Conservation (phyloP, 352 stramenopile species). For the Phytophthora cajani region DNA sequence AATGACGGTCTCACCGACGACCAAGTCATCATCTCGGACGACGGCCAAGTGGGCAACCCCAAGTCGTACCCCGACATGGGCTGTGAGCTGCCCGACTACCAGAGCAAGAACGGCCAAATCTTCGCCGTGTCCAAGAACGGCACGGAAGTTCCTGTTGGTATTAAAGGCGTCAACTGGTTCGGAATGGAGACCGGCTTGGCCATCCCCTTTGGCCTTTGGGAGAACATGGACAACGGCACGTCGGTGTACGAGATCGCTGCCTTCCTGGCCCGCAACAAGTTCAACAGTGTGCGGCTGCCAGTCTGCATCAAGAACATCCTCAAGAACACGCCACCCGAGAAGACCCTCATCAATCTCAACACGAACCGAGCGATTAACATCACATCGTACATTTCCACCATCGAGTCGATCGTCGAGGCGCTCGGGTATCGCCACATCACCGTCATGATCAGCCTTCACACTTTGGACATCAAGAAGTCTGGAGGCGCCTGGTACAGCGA, state of each 20-base stretch:
- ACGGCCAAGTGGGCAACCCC: slow-evolving; percentile 58
- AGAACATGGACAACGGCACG: slow-evolving; percentile 77
- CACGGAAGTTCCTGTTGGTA: slow-evolving; percentile 52
- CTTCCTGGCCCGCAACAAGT: slow-evolving; percentile 72
- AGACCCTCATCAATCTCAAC: slow-evolving; percentile 57
- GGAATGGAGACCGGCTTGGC: slow-evolving; percentile 67
- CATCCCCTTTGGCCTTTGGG: slow-evolving; percentile 74
- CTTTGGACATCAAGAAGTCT: slow-evolving; percentile 46
- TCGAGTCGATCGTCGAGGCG: slow-evolving; percentile 58
- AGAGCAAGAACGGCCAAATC: slow-evolving; percentile 63
- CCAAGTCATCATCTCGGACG: slow-evolving; percentile 45
- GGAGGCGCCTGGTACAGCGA: slow-evolving; percentile 67
- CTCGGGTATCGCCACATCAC: slow-evolving; percentile 66
- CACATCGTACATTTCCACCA: slow-evolving; percentile 58
- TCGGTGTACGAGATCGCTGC: slow-evolving; percentile 71
- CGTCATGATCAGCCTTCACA: slow-evolving; percentile 76
- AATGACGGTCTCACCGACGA: slow-evolving; percentile 42
- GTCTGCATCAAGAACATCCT: slow-evolving; percentile 68
- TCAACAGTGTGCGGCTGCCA: slow-evolving; percentile 64
- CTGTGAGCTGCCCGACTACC: slow-evolving; percentile 61
- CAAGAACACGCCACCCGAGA: slow-evolving; percentile 44
- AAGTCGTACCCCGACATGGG: slow-evolving; percentile 53
- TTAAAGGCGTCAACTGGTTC: slow-evolving; percentile 82
- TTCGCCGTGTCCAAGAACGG: slow-evolving; percentile 53
- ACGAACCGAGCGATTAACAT: slow-evolving; percentile 73